These are phyloP conservation scores for Wallacemonas sp. DNA, from an alignment of 208 protist genomes.

Conservation along the genomic window DNA sequence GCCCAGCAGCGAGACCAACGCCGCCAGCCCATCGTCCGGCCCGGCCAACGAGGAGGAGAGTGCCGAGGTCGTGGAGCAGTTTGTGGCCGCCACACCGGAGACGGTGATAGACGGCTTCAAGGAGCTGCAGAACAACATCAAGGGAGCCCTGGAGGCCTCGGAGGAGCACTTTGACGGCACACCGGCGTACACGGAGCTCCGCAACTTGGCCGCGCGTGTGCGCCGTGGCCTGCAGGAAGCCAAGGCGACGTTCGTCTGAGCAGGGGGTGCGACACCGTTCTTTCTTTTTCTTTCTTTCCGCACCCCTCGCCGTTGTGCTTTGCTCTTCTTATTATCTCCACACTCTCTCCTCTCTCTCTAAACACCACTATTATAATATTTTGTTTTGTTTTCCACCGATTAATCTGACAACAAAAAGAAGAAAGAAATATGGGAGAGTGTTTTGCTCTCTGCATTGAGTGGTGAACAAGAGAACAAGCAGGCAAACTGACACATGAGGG, in stretches of 20 bases:
- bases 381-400: too few relatives aligned
- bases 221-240: slow-evolving; percentile 45
- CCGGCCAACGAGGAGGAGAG: not conserved
- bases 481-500: not conserved
- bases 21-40: not conserved
- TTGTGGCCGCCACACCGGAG: slow-evolving; percentile 28
- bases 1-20: not conserved
- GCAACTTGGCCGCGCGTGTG: slow-evolving; percentile 40
- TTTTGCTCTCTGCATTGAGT: too few relatives aligned
- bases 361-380: too few relatives aligned
- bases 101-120: slow-evolving; percentile 44
- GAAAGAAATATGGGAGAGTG: too few relatives aligned
- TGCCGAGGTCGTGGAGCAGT: slow-evolving; percentile 1
- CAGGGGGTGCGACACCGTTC: not conserved
- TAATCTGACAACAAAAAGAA: too few relatives aligned
- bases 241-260: slow-evolving; percentile 38
- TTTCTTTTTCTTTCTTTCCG: not conserved
- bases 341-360: too few relatives aligned
- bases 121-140: slow-evolving; percentile 63
- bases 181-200: slow-evolving; percentile 46
- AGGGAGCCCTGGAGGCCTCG: slow-evolving; percentile 57
- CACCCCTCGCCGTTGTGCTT: slow-evolving; percentile 12
- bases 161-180: slow-evolving; percentile 76
- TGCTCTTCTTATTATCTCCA: too few relatives aligned
- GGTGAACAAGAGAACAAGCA: not conserved